phyloP scores from a whole-genome alignment of 192 early-diverging fungal genomes.

The Polychytrium aggregatum region DNA sequence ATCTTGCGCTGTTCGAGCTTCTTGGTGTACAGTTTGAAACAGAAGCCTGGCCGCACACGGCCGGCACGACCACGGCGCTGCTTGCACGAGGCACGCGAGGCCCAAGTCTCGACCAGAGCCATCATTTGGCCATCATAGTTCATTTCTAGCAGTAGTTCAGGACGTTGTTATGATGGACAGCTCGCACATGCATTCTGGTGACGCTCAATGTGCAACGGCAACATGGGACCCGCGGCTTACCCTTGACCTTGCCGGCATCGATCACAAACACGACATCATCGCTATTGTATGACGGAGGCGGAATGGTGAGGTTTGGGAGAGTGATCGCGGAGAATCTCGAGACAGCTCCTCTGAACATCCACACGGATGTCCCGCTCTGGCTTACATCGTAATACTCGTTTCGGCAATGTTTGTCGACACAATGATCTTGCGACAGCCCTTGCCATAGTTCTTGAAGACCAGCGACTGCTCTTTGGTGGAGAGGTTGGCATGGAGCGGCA shows the following conservation, averaged over 20 bases:
- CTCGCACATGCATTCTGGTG: constrained; percentile 27
- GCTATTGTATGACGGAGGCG: neutral
- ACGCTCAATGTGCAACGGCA: neutral
- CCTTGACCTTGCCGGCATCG: constrained; percentile 66
- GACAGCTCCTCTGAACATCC: too few species aligned
- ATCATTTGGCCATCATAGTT: constrained; percentile 23
- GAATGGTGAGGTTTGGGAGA: too few species aligned
- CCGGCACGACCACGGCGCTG: constrained; percentile 83
- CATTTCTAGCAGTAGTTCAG: too few species aligned
- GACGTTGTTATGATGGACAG: too few species aligned
- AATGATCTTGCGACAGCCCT: constrained; percentile 55
- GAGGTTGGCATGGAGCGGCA: constrained; percentile 54
- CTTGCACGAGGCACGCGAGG: constrained; percentile 50
- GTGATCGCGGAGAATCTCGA: too few species aligned
- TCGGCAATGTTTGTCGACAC: constrained; percentile 79
- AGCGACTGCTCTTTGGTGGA: constrained; percentile 36
- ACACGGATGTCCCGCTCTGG: too few species aligned
- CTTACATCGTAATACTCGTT: constrained; percentile 50
- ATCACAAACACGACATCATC: constrained; percentile 68
- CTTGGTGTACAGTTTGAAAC: constrained; percentile 39
- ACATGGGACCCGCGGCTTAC: constrained; percentile 1
- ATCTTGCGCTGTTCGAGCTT: constrained; percentile 23
- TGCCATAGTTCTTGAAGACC: constrained; percentile 46
- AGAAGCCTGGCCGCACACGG: constrained; percentile 62
- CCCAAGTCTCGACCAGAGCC: constrained; percentile 47